A percentile compares a stretch with the other conserved stretches of the same genome.
These are phyloP conservation scores for Sindora glabra DNA, from an alignment of 306 rosid genomes.

Conservation along the genomic window DNA sequence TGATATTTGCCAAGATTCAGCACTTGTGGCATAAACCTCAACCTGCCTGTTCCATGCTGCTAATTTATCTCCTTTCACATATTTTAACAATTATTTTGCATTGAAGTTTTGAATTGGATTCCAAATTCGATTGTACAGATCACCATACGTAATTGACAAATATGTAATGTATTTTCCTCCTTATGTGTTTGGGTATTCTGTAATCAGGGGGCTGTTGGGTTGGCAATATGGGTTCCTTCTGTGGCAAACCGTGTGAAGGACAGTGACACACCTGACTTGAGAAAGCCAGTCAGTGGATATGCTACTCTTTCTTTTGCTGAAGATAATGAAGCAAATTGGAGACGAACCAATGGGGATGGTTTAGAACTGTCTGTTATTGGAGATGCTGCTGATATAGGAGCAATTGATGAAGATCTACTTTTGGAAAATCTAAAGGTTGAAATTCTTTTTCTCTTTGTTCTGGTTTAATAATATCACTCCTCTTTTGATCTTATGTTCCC, in stretches of 20 bases:
- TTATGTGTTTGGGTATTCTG: slow-evolving; percentile 10
- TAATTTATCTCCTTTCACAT: neutral
- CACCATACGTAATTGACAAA: neutral
- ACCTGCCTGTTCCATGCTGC: neutral
- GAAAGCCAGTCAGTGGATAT: slow-evolving; percentile 53
- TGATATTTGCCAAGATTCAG: neutral
- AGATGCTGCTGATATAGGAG: slow-evolving; percentile 37
- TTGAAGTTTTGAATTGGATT: neutral
- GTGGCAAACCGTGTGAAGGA: slow-evolving; percentile 73
- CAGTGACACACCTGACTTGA: slow-evolving; percentile 48
- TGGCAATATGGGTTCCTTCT: slow-evolving; percentile 99
- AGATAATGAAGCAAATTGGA: slow-evolving; percentile 44
- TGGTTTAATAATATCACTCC: neutral
- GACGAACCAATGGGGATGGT: slow-evolving; percentile 29
- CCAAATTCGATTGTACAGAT: neutral
- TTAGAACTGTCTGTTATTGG: slow-evolving; percentile 58
- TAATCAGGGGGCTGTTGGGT: slow-evolving; percentile 91
- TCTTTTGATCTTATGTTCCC: neutral
- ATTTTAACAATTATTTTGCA: neutral
- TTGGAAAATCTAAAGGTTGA: slow-evolving; percentile 74
- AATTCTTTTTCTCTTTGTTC: slow-evolving; percentile 4
- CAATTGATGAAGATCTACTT: slow-evolving; percentile 50
- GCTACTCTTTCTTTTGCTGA: slow-evolving; percentile 49
- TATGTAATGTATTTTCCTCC: neutral
- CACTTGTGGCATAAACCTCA: slow-evolving; percentile 8